Percentiles rank a stretch among this genome's conserved stretches.
These are phyloP conservation scores for Vicia villosa DNA, from an alignment of 306 rosid species.

Conservation along the genomic window DNA sequence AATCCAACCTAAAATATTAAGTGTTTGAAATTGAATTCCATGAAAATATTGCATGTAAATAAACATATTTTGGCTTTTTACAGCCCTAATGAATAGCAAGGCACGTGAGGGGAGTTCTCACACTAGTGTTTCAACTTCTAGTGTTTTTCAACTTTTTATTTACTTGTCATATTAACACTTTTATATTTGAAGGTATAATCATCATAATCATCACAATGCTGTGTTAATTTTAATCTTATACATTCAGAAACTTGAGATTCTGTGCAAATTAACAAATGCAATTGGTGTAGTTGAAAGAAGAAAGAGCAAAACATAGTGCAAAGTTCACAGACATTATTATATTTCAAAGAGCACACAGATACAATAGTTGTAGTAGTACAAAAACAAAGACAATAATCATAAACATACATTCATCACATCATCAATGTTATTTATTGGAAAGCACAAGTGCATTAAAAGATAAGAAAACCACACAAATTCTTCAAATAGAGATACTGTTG, in stretches of 20 bases:
- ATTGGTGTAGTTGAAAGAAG: not conserved
- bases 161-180: not conserved
- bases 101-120: no score
- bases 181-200: not conserved
- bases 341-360: not conserved
- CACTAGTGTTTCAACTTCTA: no score
- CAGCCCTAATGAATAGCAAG: no score
- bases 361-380: not conserved
- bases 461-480: not conserved
- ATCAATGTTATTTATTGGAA: not conserved
- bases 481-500: conserved; percentile 60
- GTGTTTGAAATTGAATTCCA: no score
- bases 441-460: not conserved
- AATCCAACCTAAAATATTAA: no score
- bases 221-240: not conserved
- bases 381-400: not conserved
- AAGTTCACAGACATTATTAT: not conserved
- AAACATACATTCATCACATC: not conserved
- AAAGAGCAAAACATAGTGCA: not conserved
- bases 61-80: no score
- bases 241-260: not conserved
- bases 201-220: not conserved
- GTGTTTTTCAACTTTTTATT: no score
- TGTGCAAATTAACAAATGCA: not conserved
- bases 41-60: no score